Percentiles rank a stretch among this genome's conserved stretches.
Conservation (phyloP, 1,284 basidiomycete species). For the Papiliotrema laurentii region DNA sequence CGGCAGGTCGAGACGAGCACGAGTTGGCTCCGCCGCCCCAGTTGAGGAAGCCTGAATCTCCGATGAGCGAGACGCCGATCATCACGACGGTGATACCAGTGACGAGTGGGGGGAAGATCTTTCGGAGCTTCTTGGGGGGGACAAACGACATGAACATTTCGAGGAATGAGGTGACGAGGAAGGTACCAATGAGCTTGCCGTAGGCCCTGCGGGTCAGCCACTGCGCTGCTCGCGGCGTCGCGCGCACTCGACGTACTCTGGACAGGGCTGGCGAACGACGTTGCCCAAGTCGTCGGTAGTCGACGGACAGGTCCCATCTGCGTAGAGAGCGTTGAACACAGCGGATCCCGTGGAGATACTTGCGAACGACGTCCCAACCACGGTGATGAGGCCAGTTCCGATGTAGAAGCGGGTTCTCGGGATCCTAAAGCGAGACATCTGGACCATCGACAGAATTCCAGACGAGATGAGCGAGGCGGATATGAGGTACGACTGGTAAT, state of each 20-base stretch:
- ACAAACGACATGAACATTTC: slow-evolving; percentile 75
- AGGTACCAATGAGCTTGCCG: slow-evolving; percentile 67
- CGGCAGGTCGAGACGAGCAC: slow-evolving; percentile 58
- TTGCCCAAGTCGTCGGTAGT: slow-evolving; percentile 59
- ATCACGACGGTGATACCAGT: slow-evolving; percentile 53
- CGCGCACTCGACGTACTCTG: slow-evolving; percentile 49
- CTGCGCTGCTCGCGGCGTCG: not conserved
- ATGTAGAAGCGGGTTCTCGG: slow-evolving; percentile 18
- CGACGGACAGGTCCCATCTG: slow-evolving; percentile 68
- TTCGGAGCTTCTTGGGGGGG: slow-evolving; percentile 46
- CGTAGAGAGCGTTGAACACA: slow-evolving; percentile 68
- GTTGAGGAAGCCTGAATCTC: slow-evolving; percentile 66
- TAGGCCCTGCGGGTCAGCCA: slow-evolving; percentile 52
- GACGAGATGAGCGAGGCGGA: slow-evolving; percentile 73
- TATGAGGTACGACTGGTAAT: slow-evolving; percentile 69
- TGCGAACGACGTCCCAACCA: slow-evolving; percentile 71
- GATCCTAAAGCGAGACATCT: slow-evolving; percentile 36
- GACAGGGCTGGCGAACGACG: slow-evolving; percentile 59
- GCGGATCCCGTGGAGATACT: slow-evolving; percentile 70
- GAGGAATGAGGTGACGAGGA: slow-evolving; percentile 71
- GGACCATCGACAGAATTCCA: slow-evolving; percentile 53
- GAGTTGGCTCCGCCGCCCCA: slow-evolving; percentile 61
- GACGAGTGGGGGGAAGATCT: slow-evolving; percentile 72
- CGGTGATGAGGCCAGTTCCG: slow-evolving; percentile 61
- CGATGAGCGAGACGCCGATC: slow-evolving; percentile 71